Conservation (phyloP, 495 filamentous ascomycete species). For the Aeminium ludgeri region DNA sequence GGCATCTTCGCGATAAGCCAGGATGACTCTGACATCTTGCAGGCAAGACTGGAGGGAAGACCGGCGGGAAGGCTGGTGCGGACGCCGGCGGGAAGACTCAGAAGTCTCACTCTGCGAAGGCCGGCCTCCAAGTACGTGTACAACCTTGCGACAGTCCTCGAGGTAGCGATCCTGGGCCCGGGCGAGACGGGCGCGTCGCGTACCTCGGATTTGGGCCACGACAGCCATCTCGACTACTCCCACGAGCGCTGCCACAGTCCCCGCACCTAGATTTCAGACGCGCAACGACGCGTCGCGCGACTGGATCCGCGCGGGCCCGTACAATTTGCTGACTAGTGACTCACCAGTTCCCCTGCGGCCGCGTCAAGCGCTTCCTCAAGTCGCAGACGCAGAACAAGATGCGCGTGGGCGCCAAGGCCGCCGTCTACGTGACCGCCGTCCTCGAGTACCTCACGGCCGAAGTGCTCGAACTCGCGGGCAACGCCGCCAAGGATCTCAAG, state of each 20-base stretch:
- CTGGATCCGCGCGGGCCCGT: neutral
- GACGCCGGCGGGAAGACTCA: slow-evolving; percentile 68
- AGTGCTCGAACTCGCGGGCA: slow-evolving; percentile 94
- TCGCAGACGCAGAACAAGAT: slow-evolving; percentile 99
- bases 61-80: slow-evolving; percentile 48
- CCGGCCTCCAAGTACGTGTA: slow-evolving; percentile 85
- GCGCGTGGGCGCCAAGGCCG: slow-evolving; percentile 97
- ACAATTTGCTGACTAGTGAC: slow-evolving; percentile 1
- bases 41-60: slow-evolving; percentile 82
- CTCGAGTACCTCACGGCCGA: slow-evolving; percentile 97
- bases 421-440: slow-evolving; percentile 95
- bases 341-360: slow-evolving; percentile 86
- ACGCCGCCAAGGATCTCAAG: slow-evolving; percentile 97
- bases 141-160: neutral
- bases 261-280: neutral
- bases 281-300: slow-evolving; percentile 1
- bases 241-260: neutral
- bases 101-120: slow-evolving; percentile 95
- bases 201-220: neutral
- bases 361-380: slow-evolving; percentile 99
- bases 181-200: slow-evolving; percentile 10
- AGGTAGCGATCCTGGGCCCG: too few species aligned
- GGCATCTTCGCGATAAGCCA: neutral
- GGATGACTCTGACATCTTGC: slow-evolving; percentile 8
- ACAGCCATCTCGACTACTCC: neutral